Base-by-base conservation (phyloP, 2,329 filamentous ascomycete genomes). In the Penicillium sp. region DNA sequence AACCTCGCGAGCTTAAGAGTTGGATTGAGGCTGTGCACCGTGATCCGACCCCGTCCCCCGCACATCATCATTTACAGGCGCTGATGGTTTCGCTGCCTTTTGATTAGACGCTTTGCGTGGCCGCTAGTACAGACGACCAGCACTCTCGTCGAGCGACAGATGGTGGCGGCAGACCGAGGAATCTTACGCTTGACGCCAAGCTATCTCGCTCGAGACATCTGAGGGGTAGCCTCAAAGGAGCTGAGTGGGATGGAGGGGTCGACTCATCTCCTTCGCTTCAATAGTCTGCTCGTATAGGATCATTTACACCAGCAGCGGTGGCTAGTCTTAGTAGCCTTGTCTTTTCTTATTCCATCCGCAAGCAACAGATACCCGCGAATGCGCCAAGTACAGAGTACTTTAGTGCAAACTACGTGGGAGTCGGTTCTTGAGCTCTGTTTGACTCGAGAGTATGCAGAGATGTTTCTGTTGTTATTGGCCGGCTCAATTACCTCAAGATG, bases 11-110 rank as follows among this genome's bases (percentile, higher is more conserved):
- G 31, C 44, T 64, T 62, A 60, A 66, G 35, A 66, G 65, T 64
- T 64, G 57, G 60, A 66, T 53, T 71, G 72, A 74, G 72, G 72
- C 72, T 74, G 72, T 74, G 72, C 19, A 44, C 48, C 19, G 13
- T 71, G 68, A 71, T 69, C 70, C 66, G 67, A 70, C 38, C 51
- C 31, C 56, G 64, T 67, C 47, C 56, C 69, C 70, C 69, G 66
- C 71, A 69, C 60, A 60, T 63, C 66, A 69, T 64, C 50, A 50
- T 38, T 35, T 35, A 44, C 60, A 54, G n/a, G 65, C 66, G 60
- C 66, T 60, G 61, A 68, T 64, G 62, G 53, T 51, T 67, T 70
- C 64, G 63, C 66, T 66, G 61, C 59, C 26, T 56, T 58, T 51
- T 62, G 46, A 62, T 62, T 62, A 62, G 52, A 46, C 49, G 54